These are phyloP conservation scores for Aurantiochytrium sp. DNA, from an alignment of 108 stramenopile species.

Conservation along the genomic window DNA sequence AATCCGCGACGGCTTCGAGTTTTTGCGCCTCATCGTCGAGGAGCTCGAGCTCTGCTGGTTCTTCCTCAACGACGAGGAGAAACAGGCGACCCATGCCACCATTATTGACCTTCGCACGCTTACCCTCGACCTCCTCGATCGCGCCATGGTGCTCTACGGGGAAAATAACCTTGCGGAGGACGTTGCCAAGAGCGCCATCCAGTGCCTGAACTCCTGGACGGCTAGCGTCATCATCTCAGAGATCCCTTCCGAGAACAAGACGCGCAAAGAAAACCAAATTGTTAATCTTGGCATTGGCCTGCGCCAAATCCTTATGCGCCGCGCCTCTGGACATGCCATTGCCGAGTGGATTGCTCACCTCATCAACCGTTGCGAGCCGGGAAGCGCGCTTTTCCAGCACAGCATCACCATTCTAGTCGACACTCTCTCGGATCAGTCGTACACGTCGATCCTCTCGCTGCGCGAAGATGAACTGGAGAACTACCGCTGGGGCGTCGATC, in stretches of 20 bases:
- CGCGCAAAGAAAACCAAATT: background rate
- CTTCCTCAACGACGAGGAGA: background rate
- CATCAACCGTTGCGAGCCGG: background rate
- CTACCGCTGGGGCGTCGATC: background rate
- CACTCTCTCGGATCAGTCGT: background rate
- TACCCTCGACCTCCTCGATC: background rate
- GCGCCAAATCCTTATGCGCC: background rate
- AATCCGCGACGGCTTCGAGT: background rate
- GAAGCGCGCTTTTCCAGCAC: background rate
- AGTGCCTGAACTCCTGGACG: background rate
- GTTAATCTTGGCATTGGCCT: background rate
- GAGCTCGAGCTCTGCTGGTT: conserved; percentile 12
- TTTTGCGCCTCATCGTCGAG: background rate
- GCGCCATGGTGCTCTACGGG: background rate
- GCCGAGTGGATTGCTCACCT: background rate
- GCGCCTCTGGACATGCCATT: background rate
- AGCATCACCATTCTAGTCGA: background rate
- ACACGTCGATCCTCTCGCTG: background rate
- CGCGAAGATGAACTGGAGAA: background rate
- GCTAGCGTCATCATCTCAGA: background rate
- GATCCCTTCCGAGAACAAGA: background rate
- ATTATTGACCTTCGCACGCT: background rate
- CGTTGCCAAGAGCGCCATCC: background rate
- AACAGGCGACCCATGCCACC: background rate
- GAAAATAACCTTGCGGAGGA: background rate